Evolutionary conservation across 148 eudicot genomes (phyloP), one percentile per base, ranked within the genome.

Genomic region (Rhododendron ferrugineum): DNA sequence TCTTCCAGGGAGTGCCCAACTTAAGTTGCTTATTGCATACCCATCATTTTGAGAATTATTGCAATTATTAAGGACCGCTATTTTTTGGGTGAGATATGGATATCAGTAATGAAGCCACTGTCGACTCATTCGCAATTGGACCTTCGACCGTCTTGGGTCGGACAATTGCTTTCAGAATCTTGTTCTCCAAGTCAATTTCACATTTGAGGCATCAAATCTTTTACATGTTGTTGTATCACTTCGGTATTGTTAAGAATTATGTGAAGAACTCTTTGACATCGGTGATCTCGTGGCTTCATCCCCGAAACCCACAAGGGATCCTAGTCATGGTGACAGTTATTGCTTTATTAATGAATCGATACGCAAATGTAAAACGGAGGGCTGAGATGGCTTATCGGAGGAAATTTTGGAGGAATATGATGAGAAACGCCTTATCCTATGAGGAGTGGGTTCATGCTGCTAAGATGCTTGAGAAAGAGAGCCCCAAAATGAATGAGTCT

Each of bases 391-490:
- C 95, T 49, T 97, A 97, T 78, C 88, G 91, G 88, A 94, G 98
- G 87, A 97, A 97, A 70, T 94, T 94, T 84, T 97, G 99, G 99
- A 89, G 98, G 84, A 97, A 97, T 88, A 87, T 95, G 96, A 97
- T 97, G 98, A 91, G 92, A 83, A 75, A 89, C 10, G 98, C 98
- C 0, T 86, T 92, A 37, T 92, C 90, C 15, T 95, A 97, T 80
- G 99, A 97, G 88, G 98, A 94, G 82, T 97, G 98, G 98, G 93
- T 96, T 75, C 98, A 97, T 84, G 98, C 98, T 64, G 96, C 98
- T 32, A 95, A 92, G 81, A 97, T 95, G 98, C 82, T 94, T 52
- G 98, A 97, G 36, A 97, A 89, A 74, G 98, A 94, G 85, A 90
- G 87, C 82, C 94, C 92, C 0, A 93, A 86, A 84, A 40, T 93